Conservation (phyloP, 805 yeast genomes). For the Ogataea allantospora region DNA sequence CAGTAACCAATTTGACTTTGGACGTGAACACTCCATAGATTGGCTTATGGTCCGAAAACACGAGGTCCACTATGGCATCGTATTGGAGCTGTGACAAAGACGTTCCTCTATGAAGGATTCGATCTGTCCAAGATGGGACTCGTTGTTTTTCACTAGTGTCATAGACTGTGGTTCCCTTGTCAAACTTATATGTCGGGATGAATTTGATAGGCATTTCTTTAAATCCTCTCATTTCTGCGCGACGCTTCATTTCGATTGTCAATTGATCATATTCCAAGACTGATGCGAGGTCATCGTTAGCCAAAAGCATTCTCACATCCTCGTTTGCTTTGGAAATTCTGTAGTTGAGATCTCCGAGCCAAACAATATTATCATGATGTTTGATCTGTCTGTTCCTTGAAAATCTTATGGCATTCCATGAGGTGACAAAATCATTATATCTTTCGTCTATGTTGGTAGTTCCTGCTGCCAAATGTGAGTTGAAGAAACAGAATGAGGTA, state of each 20-base stretch:
- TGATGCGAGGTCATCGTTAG: conserved; percentile 41
- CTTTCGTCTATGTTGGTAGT: conserved; percentile 77
- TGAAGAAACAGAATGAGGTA: conserved; percentile 78
- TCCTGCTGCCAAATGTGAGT: conserved; percentile 95
- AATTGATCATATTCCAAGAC: conserved; percentile 78
- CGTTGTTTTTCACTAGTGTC: conserved; percentile 91
- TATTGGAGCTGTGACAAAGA: conserved; percentile 64
- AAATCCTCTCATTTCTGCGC: conserved; percentile 72
- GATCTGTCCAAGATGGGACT: conserved; percentile 95
- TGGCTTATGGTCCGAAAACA: conserved; percentile 87
- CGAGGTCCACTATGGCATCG: conserved; percentile 56
- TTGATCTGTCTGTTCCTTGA: conserved; percentile 70
- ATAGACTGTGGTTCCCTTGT: conserved; percentile 74
- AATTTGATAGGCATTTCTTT: conserved; percentile 75
- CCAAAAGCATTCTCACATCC: conserved; percentile 59
- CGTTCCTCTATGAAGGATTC: conserved; percentile 68
- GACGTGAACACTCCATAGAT: conserved; percentile 78
- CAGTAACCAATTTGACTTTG: conserved; percentile 67
- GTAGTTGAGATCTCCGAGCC: conserved; percentile 96
- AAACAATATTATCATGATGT: conserved; percentile 83
- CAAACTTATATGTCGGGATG: conserved; percentile 90
- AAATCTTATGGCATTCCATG: conserved; percentile 73
- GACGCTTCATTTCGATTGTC: conserved; percentile 64
- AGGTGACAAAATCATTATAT: conserved; percentile 76
- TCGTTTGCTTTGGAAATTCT: conserved; percentile 73